These are phyloP conservation scores for Thraustochytrium striatum DNA, from an alignment of 352 stramenopile genomes.

Conservation along the genomic window DNA sequence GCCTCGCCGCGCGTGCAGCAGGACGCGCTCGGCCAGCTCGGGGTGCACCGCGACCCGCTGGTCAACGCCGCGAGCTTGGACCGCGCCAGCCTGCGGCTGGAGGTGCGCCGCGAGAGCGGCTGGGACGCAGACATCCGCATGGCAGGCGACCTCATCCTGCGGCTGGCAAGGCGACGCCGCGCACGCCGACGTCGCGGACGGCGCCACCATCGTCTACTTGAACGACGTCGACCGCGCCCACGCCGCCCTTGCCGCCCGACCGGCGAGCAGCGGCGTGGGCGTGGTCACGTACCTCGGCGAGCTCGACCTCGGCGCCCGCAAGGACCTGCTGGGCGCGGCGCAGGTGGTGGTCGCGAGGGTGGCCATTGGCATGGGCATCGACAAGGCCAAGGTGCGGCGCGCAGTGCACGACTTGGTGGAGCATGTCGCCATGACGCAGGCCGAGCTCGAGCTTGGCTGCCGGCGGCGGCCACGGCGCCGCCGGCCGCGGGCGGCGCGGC, in stretches of 20 bases:
- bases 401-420: too few relatives aligned
- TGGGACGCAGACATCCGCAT: slow-evolving; percentile 54
- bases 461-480: too few relatives aligned
- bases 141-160: neutral
- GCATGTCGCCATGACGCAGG: too few relatives aligned
- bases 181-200: too few relatives aligned
- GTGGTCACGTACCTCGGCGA: slow-evolving; percentile 52
- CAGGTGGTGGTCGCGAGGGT: slow-evolving; percentile 89
- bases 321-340: slow-evolving; percentile 31
- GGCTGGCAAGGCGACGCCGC: too few relatives aligned
- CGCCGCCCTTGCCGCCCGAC: too few relatives aligned
- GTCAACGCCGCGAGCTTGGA: slow-evolving; percentile 70
- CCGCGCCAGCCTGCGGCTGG: slow-evolving; percentile 75
- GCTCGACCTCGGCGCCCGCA: slow-evolving; percentile 12
- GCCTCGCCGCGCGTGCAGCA: slow-evolving; percentile 74
- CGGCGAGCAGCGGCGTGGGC: slow-evolving; percentile 12
- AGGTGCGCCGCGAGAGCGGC: slow-evolving; percentile 66
- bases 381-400: slow-evolving; percentile 93
- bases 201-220: slow-evolving; percentile 77
- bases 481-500: too few relatives aligned
- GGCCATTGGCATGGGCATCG: slow-evolving; percentile 97
- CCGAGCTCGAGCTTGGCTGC: too few relatives aligned
- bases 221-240: slow-evolving; percentile 78
- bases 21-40: slow-evolving; percentile 68
- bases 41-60: slow-evolving; percentile 59